Base-by-base conservation (phyloP, 2,329 filamentous ascomycete species). In the Paracoccidioides brasiliensis region DNA sequence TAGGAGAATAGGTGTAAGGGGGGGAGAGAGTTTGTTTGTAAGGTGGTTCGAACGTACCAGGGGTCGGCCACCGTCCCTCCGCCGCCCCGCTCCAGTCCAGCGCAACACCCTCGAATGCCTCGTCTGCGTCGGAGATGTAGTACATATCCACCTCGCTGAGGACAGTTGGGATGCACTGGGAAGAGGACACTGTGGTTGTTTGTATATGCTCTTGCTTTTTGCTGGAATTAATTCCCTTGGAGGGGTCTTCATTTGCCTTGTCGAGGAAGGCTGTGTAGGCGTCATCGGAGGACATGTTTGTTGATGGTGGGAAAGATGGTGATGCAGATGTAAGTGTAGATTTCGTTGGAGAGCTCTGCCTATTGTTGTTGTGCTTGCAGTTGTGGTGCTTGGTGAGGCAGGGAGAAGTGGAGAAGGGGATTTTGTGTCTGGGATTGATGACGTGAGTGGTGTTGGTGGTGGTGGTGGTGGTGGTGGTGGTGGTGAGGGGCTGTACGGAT, bases 241-340 rank as follows among this genome's bases (percentile, higher is more conserved):
- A 67, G 8, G 71, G 72, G 67, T 90, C 84, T 64, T 83, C 76
- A 73, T 95, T 95, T 54, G 89, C 88, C 75, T 93, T 93, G 68
- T 93, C 80, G 56, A 96, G 77, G 68, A 96, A 95, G 57, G 85
- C 77, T 71, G 83, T 80, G 76, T 95, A 96, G 59, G 86, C 85
- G 58, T 86, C 82, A 76, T 95, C 89, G 54, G 83, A 84, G 15
- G 73, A 67, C 73, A 76, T 76, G 14, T 43, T 58, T 35, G 4
- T 52, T 52, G 46, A 10, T 41, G 40, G 6, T 48, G 51, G 28
- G 41, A 32, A 32, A 35, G 60, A n/a, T 35, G 22, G 37, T n/a
- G 22, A 14, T 35, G 48, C 12, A 52, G 33, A 45, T 30, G 55
- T 55, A 32, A 30, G 14, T 15, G 40, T 12, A 59, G 9, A 56